These are phyloP conservation scores for Leptoxyphium fumago DNA, from an alignment of 2,329 filamentous ascomycete genomes.

Conservation along the genomic window DNA sequence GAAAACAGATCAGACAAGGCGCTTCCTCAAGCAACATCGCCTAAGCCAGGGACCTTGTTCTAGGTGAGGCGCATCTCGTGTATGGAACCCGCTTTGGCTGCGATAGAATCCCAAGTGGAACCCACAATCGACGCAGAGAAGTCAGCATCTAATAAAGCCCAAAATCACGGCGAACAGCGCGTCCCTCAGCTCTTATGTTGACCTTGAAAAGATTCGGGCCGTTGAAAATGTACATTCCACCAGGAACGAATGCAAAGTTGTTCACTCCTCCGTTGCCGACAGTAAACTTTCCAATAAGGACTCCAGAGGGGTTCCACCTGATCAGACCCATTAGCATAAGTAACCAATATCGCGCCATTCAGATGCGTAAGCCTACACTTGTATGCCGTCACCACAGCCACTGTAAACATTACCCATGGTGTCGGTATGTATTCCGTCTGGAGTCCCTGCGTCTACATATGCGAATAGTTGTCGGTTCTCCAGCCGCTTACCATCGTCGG, in stretches of 20 bases:
- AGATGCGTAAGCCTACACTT: too few relatives aligned
- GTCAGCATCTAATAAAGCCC: slow-evolving; percentile 7
- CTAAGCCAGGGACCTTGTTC: too few relatives aligned
- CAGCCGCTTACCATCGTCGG: too few relatives aligned
- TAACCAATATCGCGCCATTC: too few relatives aligned
- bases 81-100: too few relatives aligned
- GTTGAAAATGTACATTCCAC: slow-evolving; percentile 19
- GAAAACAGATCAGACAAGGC: too few relatives aligned
- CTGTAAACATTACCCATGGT: slow-evolving; percentile 6
- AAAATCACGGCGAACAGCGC: slow-evolving; percentile 19
- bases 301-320: slow-evolving; percentile 37
- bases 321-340: too few relatives aligned
- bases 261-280: slow-evolving; percentile 24
- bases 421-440: slow-evolving; percentile 7
- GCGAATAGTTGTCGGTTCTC: slow-evolving; percentile 6
- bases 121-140: too few relatives aligned
- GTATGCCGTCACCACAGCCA: slow-evolving; percentile 6
- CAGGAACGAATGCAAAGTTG: slow-evolving; percentile 21
- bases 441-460: slow-evolving; percentile 4
- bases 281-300: slow-evolving; percentile 41
- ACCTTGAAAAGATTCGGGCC: slow-evolving; percentile 19
- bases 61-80: too few relatives aligned
- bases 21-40: too few relatives aligned
- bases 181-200: slow-evolving; percentile 17
- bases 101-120: too few relatives aligned